Evolutionary conservation across 345 rosid genomes (phyloP), one percentile per base, ranked within the genome.

Genomic region (Euphorbia lathyris): DNA sequence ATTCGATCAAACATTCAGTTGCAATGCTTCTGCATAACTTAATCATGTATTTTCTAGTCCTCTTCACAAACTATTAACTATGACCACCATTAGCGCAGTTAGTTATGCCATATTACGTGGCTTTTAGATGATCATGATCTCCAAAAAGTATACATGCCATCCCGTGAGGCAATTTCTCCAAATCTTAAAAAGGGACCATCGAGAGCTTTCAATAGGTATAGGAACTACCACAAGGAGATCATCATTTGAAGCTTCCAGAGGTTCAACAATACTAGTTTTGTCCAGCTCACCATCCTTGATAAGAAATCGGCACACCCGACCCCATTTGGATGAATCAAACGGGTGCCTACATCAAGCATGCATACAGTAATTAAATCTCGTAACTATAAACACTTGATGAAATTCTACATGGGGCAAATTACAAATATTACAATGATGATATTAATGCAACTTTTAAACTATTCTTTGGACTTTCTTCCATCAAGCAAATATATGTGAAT

Each of bases 261-360:
- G 98, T 80, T 88, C 97, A 34, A 94, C 79, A 11, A 88, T 82
- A 65, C 79, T 67, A 4, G 80, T 78, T 76, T 84, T 78, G 51
- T 84, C 82, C 80, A 94, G 36, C 83, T 75, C 78, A 73, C 86
- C 88, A 65, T 84, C 93, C 4, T 77, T 63, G 43, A 68, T 59
- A 34, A 94, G 89, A 66, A 86, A 90, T 32, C 51, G 83, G 78
- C 97, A 87, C 68, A 94, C 81, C 36, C 97, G 81, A 50, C 97
- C 91, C 98, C 97, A 94, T 72, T 94, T 94, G 17, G 87, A 79
- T 58, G 98, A 94, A 84, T 94, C 98, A 76, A 91, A 94, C 14
- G 97, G 97, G 61, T 94, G 97, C 87, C 98, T 88, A 65, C 80
- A 79, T 73, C 42, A 67, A 63, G 76, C 45, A 42, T 59, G 68